Conservation (phyloP, 78 protist species). For the Salpingoeca rosetta region DNA sequence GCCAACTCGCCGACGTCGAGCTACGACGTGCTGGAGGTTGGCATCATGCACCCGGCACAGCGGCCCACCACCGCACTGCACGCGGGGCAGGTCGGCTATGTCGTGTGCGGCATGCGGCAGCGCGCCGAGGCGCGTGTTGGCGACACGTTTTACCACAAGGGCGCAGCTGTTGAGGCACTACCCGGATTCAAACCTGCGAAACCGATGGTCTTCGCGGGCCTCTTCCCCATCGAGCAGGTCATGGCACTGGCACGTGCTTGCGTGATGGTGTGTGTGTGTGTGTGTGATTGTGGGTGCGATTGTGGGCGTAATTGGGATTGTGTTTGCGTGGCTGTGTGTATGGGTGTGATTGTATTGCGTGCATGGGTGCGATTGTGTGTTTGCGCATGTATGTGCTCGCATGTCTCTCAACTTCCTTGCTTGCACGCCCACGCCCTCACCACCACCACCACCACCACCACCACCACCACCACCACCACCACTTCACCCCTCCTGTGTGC, state of each 20-base stretch:
- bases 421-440: too few species aligned
- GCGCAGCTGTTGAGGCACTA: slow-evolving; percentile 26
- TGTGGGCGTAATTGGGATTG: too few species aligned
- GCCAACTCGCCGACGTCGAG: background rate
- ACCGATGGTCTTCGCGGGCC: slow-evolving; percentile 63
- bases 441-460: too few species aligned
- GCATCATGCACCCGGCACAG: slow-evolving; percentile 70
- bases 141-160: slow-evolving; percentile 63
- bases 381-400: too few species aligned
- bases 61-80: slow-evolving; percentile 34
- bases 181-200: slow-evolving; percentile 68
- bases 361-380: slow-evolving; percentile 21
- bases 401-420: too few species aligned
- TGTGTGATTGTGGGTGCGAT: too few species aligned
- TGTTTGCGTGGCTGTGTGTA: too few species aligned
- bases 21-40: slow-evolving; percentile 65
- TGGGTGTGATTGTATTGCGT: too few species aligned
- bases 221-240: slow-evolving; percentile 43
- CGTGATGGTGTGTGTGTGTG: too few species aligned
- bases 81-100: slow-evolving; percentile 85
- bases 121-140: slow-evolving; percentile 72
- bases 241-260: too few species aligned
- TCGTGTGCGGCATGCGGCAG: slow-evolving; percentile 45
- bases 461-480: too few species aligned
- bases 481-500: too few species aligned